A percentile compares a stretch with the other conserved stretches of the same genome.
These are phyloP conservation scores for Diplotaxis tenuifolia DNA, from an alignment of 345 rosid species.

Conservation along the genomic window DNA sequence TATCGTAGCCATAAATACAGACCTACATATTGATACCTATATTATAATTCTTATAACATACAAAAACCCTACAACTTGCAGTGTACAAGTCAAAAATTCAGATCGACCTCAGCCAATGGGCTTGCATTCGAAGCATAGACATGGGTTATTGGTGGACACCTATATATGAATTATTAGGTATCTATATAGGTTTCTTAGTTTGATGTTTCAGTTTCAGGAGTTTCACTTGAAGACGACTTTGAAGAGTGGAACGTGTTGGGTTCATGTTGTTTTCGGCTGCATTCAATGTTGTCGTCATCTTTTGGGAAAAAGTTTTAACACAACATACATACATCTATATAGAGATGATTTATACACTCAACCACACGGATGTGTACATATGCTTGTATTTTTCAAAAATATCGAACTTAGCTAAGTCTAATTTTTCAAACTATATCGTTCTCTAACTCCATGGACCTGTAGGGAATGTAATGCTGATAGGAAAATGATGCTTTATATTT, in stretches of 20 bases:
- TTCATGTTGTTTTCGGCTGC: conserved; percentile 25
- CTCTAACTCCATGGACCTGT: neutral
- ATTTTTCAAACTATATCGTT: conserved; percentile 24
- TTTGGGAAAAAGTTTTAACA: neutral
- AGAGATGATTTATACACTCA: conserved; percentile 2
- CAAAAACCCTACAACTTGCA: conserved; percentile 15
- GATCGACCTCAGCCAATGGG: conserved; percentile 31
- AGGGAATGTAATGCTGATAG: neutral
- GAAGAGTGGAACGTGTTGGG: conserved; percentile 25
- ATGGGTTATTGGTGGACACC: conserved; percentile 28
- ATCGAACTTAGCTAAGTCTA: conserved; percentile 3
- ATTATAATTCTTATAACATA: neutral
- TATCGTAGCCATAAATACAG: neutral
- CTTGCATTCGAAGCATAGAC: conserved; percentile 18
- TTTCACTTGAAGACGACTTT: conserved; percentile 38
- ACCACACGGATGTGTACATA: neutral
- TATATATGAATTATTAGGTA: conserved; percentile 21
- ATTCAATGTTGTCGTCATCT: conserved; percentile 28
- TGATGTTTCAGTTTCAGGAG: conserved; percentile 33
- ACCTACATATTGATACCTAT: neutral
- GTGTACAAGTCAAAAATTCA: conserved; percentile 26
- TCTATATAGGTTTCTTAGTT: conserved; percentile 9
- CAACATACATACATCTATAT: neutral
- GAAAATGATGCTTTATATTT: conserved; percentile 12
- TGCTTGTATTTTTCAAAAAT: conserved; percentile 8